A percentile compares a stretch with the other conserved stretches of the same genome.
These are phyloP conservation scores for Kodamaea alishanica DNA, from an alignment of 1,139 yeast species.

Conservation along the genomic window DNA sequence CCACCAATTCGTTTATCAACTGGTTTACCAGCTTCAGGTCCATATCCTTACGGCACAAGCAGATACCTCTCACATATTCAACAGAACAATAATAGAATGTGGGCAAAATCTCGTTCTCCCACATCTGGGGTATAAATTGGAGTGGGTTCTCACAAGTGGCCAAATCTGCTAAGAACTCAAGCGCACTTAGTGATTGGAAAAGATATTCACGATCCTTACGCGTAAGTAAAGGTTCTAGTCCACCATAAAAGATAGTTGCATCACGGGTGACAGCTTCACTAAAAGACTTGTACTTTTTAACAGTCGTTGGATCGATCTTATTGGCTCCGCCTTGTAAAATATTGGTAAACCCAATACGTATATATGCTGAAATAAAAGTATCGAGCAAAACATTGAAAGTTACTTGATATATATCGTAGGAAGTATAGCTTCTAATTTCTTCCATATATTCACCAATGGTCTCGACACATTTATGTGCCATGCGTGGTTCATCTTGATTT, in stretches of 20 bases:
- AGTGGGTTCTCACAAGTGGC: constrained; percentile 52
- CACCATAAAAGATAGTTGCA: constrained; percentile 59
- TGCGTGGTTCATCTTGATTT: constrained; percentile 33
- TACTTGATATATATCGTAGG: constrained; percentile 44
- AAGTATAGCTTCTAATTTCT: constrained; percentile 53
- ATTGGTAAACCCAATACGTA: constrained; percentile 45
- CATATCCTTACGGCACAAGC: constrained; percentile 45
- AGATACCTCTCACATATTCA: constrained; percentile 56
- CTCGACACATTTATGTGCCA: constrained; percentile 59
- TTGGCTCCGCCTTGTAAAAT: constrained; percentile 46
- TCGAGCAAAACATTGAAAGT: constrained; percentile 44
- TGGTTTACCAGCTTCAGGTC: constrained; percentile 31
- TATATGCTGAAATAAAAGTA: constrained; percentile 42
- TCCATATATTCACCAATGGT: constrained; percentile 72
- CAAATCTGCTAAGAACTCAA: constrained; percentile 72
- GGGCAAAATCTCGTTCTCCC: constrained; percentile 52
- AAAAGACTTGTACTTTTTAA: constrained; percentile 41
- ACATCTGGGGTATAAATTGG: constrained; percentile 51
- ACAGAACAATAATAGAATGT: constrained; percentile 66
- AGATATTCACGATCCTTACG: constrained; percentile 49
- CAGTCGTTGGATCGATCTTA: constrained; percentile 58
- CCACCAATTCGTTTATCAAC: constrained; percentile 28
- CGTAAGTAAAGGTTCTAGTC: constrained; percentile 53
- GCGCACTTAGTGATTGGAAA: constrained; percentile 47
- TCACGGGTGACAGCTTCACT: constrained; percentile 51